A percentile compares a stretch with the other conserved stretches of the same genome.
Conservation (phyloP, 148 eudicot species). For the Chenopodium suecicum region DNA sequence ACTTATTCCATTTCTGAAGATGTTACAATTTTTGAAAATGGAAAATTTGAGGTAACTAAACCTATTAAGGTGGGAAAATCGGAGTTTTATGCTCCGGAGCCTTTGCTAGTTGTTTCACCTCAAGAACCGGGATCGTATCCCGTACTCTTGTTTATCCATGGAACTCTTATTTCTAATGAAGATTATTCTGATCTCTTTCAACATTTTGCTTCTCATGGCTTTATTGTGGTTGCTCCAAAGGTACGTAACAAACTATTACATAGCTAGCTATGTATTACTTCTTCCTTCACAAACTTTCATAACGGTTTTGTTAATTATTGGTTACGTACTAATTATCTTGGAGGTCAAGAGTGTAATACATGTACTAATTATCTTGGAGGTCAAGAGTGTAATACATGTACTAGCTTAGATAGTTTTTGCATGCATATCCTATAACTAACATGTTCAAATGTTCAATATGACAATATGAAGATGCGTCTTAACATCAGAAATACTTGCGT, state of each 20-base stretch:
- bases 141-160: constrained; percentile 29
- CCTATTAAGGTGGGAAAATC: not conserved
- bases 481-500: too few species aligned
- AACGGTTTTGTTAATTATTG: too few species aligned
- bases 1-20: not conserved
- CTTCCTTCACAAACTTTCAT: too few species aligned
- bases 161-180: constrained; percentile 8
- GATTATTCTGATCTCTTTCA: constrained; percentile 27
- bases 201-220: constrained; percentile 41
- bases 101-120: constrained; percentile 29
- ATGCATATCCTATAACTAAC: too few species aligned
- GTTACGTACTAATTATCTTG: too few species aligned
- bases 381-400: too few species aligned
- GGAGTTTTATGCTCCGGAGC: constrained; percentile 7
- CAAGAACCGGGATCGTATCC: not conserved
- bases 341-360: too few species aligned
- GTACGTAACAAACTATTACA: constrained; percentile 1
- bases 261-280: too few species aligned
- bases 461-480: too few species aligned
- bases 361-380: too few species aligned
- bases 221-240: constrained; percentile 43
- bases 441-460: too few species aligned
- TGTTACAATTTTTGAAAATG: not conserved
- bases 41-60: not conserved
- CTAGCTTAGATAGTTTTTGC: too few species aligned